Percentiles rank a stretch among this genome's conserved stretches.
Evolutionary conservation across 345 rosid genomes (phyloP).

Genomic region (Moricandia moricandioides): DNA sequence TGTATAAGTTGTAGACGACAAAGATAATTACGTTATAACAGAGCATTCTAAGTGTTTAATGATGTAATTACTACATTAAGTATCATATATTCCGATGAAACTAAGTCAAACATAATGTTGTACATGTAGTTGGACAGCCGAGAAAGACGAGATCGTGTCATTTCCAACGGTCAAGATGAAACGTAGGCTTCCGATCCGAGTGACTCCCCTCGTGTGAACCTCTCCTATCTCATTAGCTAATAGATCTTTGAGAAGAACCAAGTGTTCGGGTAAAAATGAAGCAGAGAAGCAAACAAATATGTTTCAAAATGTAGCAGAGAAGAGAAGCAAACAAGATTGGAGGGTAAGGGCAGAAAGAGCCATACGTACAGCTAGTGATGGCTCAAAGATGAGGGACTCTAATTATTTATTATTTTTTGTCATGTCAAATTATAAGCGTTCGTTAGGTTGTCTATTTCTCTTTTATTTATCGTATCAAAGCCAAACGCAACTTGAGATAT

Average conservation of each 20-base stretch:
- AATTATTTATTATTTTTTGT: slow-evolving; percentile 20
- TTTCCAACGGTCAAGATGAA: slow-evolving; percentile 74
- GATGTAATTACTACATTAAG: neutral
- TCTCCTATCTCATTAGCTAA: neutral
- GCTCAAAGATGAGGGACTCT: slow-evolving; percentile 20
- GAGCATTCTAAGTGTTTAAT: neutral
- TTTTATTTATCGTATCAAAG: slow-evolving; percentile 34
- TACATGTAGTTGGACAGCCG: slow-evolving; percentile 60
- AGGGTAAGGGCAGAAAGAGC: slow-evolving; percentile 27
- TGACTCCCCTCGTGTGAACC: slow-evolving; percentile 31
- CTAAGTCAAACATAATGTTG: slow-evolving; percentile 3
- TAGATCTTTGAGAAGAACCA: neutral
- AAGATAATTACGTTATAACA: neutral
- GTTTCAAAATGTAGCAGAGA: neutral
- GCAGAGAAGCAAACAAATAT: neutral
- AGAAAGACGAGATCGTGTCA: slow-evolving; percentile 54
- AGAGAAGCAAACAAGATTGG: slow-evolving; percentile 31
- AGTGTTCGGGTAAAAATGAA: slow-evolving; percentile 15
- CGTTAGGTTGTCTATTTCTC: slow-evolving; percentile 39
- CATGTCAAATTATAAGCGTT: slow-evolving; percentile 34
- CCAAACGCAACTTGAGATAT: slow-evolving; percentile 33
- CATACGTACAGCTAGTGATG: slow-evolving; percentile 41
- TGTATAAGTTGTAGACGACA: neutral
- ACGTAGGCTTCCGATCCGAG: slow-evolving; percentile 59
- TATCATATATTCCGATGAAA: neutral